Evolutionary conservation across 192 early-diverging fungal genomes (phyloP), one percentile per base, ranked within the genome.

Genomic region (Coemansia sp.): DNA sequence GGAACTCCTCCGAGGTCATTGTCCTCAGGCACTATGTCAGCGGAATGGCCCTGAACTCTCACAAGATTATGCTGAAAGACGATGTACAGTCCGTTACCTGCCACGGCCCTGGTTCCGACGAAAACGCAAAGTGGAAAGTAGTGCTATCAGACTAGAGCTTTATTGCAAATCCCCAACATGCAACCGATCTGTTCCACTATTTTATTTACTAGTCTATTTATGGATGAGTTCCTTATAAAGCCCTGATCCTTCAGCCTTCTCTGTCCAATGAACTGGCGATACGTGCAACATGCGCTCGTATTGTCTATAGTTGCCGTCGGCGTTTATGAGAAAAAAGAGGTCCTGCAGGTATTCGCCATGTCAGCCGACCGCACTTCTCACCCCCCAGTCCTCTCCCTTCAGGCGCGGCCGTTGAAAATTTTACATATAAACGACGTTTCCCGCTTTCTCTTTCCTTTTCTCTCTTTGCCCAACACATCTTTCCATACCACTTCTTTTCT

Each of bases 81-180:
- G 74, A 83, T 22, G 37, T 72, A 19, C 77, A 84, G 52, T 70
- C 79, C 14, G 82, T 86, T 8, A 80, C 82, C 27, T 76, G 73
- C 56, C 78, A 74, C 40, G 82, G 76, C 12, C 67, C 63, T 9
- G 78, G 71, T 15, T 46, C 62, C 11, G 83, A 82, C 58, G 83
- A 84, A 38, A 82, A 82, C 63, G 83, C 84, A 64, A 83, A 80
- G 72, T 80, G 76, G 76, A 58, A 66, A 15, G 68, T 71, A 21
- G 53, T 64, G 19, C 44, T 68, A 12, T 24, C 46, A 15, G 61
- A 60, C 48, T 67, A 52, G 57, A 15, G 12, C 3, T 26, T 15
- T 34, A n/a, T n/a, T n/a, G n/a, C n/a, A n/a, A n/a, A n/a, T n/a
- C n/a, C n/a, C n/a, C n/a, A n/a, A 9, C 41, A 43, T 43, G 72